A percentile compares a stretch with the other conserved stretches of the same genome.
These are phyloP conservation scores for Blastocystis sp. DNA, from an alignment of 352 stramenopile species.

Conservation along the genomic window DNA sequence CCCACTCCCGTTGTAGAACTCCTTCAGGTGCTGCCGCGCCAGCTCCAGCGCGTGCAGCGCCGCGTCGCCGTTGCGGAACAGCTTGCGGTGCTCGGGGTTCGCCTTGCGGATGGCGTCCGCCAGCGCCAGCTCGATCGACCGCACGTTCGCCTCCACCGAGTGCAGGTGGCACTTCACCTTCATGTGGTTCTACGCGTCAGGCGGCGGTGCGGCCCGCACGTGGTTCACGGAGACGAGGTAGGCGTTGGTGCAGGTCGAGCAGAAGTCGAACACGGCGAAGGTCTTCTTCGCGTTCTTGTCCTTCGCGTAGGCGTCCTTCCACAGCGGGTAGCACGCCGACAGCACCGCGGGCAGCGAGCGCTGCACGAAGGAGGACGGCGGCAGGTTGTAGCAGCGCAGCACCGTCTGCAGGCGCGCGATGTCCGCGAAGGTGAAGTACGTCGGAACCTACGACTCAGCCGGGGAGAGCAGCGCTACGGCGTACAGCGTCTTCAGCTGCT, in stretches of 20 bases:
- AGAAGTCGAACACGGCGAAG: slow-evolving; percentile 49
- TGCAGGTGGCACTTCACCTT: slow-evolving; percentile 61
- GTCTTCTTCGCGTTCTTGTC: slow-evolving; percentile 34
- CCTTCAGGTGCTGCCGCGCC: background rate
- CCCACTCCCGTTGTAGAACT: background rate
- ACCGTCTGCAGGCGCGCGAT: slow-evolving; percentile 9
- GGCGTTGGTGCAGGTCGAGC: slow-evolving; percentile 19
- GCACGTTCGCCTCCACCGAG: slow-evolving; percentile 26
- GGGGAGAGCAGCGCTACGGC: background rate
- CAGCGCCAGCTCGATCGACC: slow-evolving; percentile 12
- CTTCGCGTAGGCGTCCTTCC: slow-evolving; percentile 23
- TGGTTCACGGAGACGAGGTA: slow-evolving; percentile 38
- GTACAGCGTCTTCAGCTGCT: slow-evolving; percentile 45
- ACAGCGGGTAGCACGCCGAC: slow-evolving; percentile 9
- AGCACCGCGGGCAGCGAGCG: slow-evolving; percentile 23
- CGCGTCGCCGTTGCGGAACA: background rate
- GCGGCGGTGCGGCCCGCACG: background rate
- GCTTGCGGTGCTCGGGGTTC: background rate
- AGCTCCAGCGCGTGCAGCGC: background rate
- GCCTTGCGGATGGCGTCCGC: slow-evolving; percentile 25
- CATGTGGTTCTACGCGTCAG: slow-evolving; percentile 35
- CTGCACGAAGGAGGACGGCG: slow-evolving; percentile 16
- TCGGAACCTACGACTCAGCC: slow-evolving; percentile 14
- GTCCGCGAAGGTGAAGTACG: slow-evolving; percentile 2
- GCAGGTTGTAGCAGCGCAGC: slow-evolving; percentile 4